phyloP scores from a whole-genome alignment of 345 rosid species.

The Garcia nutans region DNA sequence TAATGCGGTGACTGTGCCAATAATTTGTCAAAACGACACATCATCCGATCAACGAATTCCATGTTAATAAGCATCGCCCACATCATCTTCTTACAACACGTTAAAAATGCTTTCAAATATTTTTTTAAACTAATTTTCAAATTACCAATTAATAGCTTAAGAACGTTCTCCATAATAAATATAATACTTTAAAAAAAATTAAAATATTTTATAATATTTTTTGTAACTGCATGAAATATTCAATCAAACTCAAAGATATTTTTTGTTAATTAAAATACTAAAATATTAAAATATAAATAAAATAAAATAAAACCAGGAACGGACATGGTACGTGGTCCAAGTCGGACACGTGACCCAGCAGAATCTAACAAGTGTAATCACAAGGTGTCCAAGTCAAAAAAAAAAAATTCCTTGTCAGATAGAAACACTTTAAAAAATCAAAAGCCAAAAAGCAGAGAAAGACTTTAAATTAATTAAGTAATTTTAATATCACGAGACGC shows the following conservation, averaged over 20 bases:
- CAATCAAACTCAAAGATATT: not conserved
- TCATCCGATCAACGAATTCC: no score
- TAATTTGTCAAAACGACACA: no score
- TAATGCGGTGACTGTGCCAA: no score
- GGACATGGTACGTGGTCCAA: slow-evolving; percentile 17
- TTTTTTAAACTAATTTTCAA: no score
- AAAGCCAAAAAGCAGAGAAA: not conserved
- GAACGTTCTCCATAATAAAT: no score
- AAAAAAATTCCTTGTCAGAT: slow-evolving; percentile 17
- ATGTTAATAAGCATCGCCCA: no score
- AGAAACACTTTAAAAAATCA: not conserved
- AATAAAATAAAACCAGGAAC: not conserved
- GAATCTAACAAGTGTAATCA: slow-evolving; percentile 24
- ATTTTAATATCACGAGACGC: slow-evolving; percentile 17
- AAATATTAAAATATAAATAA: not conserved
- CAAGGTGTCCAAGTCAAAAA: slow-evolving; percentile 1
- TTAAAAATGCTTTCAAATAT: not conserved
- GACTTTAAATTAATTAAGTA: not conserved
- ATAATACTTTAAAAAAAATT: no score
- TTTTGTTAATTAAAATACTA: not conserved
- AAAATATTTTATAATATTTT: no score
- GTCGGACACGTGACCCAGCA: slow-evolving; percentile 9
- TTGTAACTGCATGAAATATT: no score
- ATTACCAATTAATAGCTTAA: no score
- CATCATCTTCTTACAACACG: not conserved